Conservation (phyloP, 306 rosid genomes). For the Alnus rubra region DNA sequence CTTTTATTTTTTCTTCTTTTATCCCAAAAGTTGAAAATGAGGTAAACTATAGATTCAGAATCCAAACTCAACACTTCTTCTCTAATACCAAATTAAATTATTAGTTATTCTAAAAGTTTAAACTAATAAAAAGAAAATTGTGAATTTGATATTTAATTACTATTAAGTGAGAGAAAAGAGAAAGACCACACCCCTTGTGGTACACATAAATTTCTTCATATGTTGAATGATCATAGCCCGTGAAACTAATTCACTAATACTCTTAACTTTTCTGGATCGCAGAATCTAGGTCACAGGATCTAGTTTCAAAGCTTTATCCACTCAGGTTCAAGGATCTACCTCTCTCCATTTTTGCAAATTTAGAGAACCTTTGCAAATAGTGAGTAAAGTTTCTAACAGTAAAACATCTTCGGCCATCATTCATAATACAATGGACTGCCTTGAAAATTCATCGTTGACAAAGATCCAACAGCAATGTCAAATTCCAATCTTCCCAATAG, state of each 20-base stretch:
- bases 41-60: too few species aligned
- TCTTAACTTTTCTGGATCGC: not conserved
- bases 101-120: too few species aligned
- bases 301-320: constrained; percentile 42
- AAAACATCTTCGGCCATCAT: constrained; percentile 40
- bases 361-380: not conserved
- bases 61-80: too few species aligned
- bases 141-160: too few species aligned
- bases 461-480: constrained; percentile 25
- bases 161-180: too few species aligned
- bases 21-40: too few species aligned
- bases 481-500: constrained; percentile 41
- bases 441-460: not conserved
- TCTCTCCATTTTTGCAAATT: not conserved
- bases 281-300: constrained; percentile 26
- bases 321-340: constrained; percentile 59
- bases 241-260: not conserved
- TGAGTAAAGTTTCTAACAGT: not conserved
- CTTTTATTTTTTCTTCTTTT: too few species aligned
- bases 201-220: not conserved
- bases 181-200: not conserved
- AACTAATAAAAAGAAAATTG: too few species aligned
- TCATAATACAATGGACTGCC: constrained; percentile 34
- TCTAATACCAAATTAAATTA: too few species aligned
- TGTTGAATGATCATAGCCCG: not conserved